Percentiles rank a stretch among this genome's conserved stretches.
Evolutionary conservation across 208 protist species (phyloP).

Genomic region (Leishmania tropica): DNA sequence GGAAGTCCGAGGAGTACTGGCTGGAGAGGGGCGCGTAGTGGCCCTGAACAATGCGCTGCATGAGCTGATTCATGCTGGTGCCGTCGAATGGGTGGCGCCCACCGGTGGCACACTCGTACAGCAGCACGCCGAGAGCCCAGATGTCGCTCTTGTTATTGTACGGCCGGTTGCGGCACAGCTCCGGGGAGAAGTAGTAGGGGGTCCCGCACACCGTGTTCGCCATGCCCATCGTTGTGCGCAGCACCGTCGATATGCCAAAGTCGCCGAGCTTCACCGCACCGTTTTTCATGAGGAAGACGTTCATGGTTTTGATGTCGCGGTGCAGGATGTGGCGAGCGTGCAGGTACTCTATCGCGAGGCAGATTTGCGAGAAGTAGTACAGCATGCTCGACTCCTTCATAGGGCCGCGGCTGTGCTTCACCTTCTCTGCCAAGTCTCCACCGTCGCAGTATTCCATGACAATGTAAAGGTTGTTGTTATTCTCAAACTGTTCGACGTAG

Average conservation of each 20-base stretch:
- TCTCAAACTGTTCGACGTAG: slow-evolving; percentile 94
- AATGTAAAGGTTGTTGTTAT: slow-evolving; percentile 89
- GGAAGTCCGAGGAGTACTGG: slow-evolving; percentile 84
- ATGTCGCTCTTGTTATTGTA: slow-evolving; percentile 98
- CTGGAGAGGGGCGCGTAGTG: slow-evolving; percentile 80
- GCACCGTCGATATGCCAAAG: slow-evolving; percentile 93
- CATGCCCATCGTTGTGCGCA: slow-evolving; percentile 92
- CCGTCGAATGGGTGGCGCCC: slow-evolving; percentile 93
- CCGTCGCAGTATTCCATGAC: slow-evolving; percentile 95
- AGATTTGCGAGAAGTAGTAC: slow-evolving; percentile 93
- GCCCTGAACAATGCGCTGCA: slow-evolving; percentile 91
- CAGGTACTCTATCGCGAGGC: slow-evolving; percentile 93
- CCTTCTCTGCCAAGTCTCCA: slow-evolving; percentile 78
- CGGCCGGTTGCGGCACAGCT: slow-evolving; percentile 94
- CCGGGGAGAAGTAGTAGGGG: slow-evolving; percentile 96
- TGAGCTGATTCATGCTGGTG: slow-evolving; percentile 93
- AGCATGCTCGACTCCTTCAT: slow-evolving; percentile 88
- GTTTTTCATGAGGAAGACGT: slow-evolving; percentile 94
- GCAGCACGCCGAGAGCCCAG: slow-evolving; percentile 91
- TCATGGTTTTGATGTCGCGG: slow-evolving; percentile 94
- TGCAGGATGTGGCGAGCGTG: slow-evolving; percentile 94
- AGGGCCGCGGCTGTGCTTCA: slow-evolving; percentile 60
- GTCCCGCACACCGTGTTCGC: slow-evolving; percentile 94
- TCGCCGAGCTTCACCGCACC: slow-evolving; percentile 92
- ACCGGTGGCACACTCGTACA: slow-evolving; percentile 88